Base-by-base conservation (phyloP, 1,284 basidiomycete genomes). In the Ceratobasidium sp. region DNA sequence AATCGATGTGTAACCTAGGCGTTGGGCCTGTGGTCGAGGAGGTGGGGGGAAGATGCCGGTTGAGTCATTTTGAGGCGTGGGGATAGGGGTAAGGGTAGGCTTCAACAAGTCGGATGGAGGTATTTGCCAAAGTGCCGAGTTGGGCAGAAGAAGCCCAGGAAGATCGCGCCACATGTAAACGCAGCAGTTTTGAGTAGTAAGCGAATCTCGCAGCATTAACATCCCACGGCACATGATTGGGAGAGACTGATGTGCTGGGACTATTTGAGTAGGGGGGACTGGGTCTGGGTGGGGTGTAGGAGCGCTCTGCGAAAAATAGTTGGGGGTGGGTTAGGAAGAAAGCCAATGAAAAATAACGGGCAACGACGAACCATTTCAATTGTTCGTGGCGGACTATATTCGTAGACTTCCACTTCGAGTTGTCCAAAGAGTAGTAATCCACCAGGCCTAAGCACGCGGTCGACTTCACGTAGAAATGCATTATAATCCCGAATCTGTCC, bases 161-260 rank as follows among this genome's bases (percentile, higher is more conserved):
- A 65, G 42, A 15, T 75, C 61, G 31, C 60, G 71, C 71, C 71
- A 75, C 71, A 75, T 75, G 26, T 65, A 5, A 7, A 64, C 45
- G 10, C 17, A 33, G 42, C 61, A 20, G 20, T 37, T 37, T 60
- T 65, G 71, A 28, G 49, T n/a, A 13, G 31, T 7, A 15, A 75
- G 61, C 11, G 60, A 75, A 3, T 49, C 31, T 10, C 69, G 69
- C 17, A 74, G 58, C 45, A 74, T 47, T 35, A 3, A 13, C 69
- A 74, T 74, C 2, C 69, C 69, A 17, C 31, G 69, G 26, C 28
- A 63, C 69, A 74, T 64, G 71, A 42, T 47, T 8, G 58, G 61
- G n/a, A 75, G 49, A 17, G 23, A 26, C 6, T 15, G 17, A 28
- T 28, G 45, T 13, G 42, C 42, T n/a, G 42, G 4, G 33, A 45